Evolutionary conservation across 1,139 yeast genomes (phyloP).

Genomic region (Sugiyamaella neomexicana): DNA sequence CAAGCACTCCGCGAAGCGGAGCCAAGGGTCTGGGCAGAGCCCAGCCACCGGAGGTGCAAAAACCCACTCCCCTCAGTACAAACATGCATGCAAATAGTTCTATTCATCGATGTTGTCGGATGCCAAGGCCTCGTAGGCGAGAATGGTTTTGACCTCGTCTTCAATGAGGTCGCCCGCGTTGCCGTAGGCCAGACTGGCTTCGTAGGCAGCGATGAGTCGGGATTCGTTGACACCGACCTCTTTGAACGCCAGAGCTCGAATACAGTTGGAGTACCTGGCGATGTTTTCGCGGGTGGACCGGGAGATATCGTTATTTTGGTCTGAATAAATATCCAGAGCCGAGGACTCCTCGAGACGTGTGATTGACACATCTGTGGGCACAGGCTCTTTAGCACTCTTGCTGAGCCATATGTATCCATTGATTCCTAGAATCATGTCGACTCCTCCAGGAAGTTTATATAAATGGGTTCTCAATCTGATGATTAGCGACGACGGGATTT

Average conservation of each 20-base stretch:
- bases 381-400: constrained; percentile 54
- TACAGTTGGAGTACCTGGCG: constrained; percentile 79
- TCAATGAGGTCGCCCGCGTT: constrained; percentile 74
- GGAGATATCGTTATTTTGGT: constrained; percentile 74
- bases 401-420: constrained; percentile 94
- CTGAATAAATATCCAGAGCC: constrained; percentile 94
- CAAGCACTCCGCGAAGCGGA: neutral
- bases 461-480: constrained; percentile 85
- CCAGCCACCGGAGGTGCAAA: neutral
- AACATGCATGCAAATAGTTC: neutral
- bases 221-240: constrained; percentile 86
- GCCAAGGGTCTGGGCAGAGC: neutral
- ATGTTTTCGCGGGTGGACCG: constrained; percentile 67
- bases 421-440: constrained; percentile 85
- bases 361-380: constrained; percentile 44
- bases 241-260: constrained; percentile 74
- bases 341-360: constrained; percentile 92
- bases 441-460: constrained; percentile 85
- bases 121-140: constrained; percentile 74
- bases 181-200: constrained; percentile 78
- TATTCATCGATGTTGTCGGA: constrained; percentile 9
- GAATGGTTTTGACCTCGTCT: constrained; percentile 67
- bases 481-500: constrained; percentile 78
- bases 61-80: neutral
- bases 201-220: constrained; percentile 78